Conservation (phyloP, 768 basidiomycete genomes). For the Boletus pseudopeckii region DNA sequence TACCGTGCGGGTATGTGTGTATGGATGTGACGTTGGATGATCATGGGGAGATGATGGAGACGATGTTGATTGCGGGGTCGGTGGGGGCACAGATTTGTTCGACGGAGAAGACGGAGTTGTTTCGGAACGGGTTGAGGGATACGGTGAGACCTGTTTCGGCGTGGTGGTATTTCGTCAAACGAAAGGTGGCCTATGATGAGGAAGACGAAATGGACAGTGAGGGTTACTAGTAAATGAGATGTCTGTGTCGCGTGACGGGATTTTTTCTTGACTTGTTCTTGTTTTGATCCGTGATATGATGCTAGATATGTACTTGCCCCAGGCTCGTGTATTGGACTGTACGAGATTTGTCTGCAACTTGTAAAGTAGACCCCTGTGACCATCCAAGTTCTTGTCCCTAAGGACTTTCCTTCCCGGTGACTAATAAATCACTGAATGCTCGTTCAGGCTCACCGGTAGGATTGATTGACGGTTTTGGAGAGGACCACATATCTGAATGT, state of each 20-base stretch:
- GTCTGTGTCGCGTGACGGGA: background rate
- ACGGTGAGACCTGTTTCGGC: constrained; percentile 30
- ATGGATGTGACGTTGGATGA: constrained; percentile 31
- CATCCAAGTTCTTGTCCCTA: background rate
- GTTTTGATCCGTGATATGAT: background rate
- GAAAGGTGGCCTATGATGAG: background rate
- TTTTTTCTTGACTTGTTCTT: background rate
- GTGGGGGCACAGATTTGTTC: constrained; percentile 30
- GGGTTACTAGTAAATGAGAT: background rate
- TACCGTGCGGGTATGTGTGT: constrained; percentile 30
- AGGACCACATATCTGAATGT: too few species aligned
- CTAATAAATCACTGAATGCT: too few species aligned
- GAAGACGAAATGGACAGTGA: background rate
- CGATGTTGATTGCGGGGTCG: constrained; percentile 30
- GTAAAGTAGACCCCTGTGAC: too few species aligned
- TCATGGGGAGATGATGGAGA: constrained; percentile 23
- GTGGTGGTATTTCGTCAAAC: constrained; percentile 32
- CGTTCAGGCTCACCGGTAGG: too few species aligned
- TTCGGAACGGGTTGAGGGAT: constrained; percentile 31
- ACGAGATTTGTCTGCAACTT: background rate
- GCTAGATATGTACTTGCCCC: background rate
- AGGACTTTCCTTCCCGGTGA: background rate
- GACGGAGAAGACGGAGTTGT: constrained; percentile 29
- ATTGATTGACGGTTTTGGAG: too few species aligned
- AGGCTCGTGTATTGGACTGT: too few species aligned